Conservation (phyloP, 2,329 filamentous ascomycete species). For the Lachnellula willkommii region DNA sequence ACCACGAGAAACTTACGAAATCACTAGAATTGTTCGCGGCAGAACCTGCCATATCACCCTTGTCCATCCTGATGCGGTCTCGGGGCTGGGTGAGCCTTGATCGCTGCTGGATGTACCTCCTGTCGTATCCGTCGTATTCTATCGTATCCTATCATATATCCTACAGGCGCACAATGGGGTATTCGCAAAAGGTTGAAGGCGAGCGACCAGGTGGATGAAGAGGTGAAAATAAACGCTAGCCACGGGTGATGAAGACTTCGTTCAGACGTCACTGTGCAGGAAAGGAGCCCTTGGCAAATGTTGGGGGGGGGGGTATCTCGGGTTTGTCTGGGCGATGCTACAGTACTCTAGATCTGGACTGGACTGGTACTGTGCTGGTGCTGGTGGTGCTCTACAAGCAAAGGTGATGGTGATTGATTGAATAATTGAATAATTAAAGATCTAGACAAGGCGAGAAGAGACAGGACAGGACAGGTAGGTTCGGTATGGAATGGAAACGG, state of each 20-base stretch:
- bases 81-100: neutral
- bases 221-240: neutral
- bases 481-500: too few relatives aligned
- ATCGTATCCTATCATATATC: too few relatives aligned
- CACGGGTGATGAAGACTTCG: neutral
- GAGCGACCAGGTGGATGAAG: too few relatives aligned
- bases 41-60: slow-evolving; percentile 28
- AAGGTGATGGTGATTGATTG: neutral
- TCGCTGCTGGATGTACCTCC: neutral
- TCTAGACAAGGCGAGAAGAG: slow-evolving; percentile 15
- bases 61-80: slow-evolving; percentile 27
- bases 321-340: too few relatives aligned
- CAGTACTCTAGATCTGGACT: neutral
- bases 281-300: neutral
- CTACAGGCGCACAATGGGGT: too few relatives aligned
- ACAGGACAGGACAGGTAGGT: neutral
- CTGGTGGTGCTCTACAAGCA: neutral
- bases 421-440: neutral
- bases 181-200: too few relatives aligned
- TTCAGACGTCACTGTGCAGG: neutral
- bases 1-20: slow-evolving; percentile 63
- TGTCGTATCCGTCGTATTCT: too few relatives aligned
- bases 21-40: slow-evolving; percentile 81
- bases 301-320: neutral
- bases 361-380: neutral